phyloP scores from a whole-genome alignment of 2,329 filamentous ascomycete genomes.

The Cucurbitaria berberidis region DNA sequence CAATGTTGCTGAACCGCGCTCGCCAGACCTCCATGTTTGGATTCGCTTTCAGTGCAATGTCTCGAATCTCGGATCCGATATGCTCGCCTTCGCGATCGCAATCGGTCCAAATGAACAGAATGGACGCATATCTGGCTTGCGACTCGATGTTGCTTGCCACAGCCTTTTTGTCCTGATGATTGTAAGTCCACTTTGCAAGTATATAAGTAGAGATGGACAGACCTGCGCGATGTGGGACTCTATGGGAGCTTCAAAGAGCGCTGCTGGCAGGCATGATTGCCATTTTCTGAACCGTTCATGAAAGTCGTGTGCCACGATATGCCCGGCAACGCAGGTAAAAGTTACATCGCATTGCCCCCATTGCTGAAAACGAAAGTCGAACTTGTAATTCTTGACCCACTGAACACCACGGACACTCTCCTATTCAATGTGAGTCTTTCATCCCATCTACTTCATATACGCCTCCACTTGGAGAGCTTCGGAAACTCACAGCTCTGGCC shows the following conservation, averaged over 20 bases:
- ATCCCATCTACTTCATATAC: slow-evolving; percentile 49
- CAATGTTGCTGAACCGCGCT: slow-evolving; percentile 94
- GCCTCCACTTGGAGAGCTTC: neutral
- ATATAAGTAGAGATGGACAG: neutral
- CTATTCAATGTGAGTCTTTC: slow-evolving; percentile 53
- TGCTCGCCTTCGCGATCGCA: slow-evolving; percentile 97
- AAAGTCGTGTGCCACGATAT: slow-evolving; percentile 84
- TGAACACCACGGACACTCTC: slow-evolving; percentile 69
- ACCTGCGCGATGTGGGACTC: slow-evolving; percentile 64
- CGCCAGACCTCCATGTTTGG: slow-evolving; percentile 77
- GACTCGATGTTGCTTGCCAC: slow-evolving; percentile 85
- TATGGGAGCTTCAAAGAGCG: slow-evolving; percentile 82
- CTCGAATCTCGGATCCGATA: slow-evolving; percentile 88
- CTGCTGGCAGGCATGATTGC: slow-evolving; percentile 77
- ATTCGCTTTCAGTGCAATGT: slow-evolving; percentile 78
- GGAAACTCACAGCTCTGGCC: slow-evolving; percentile 65
- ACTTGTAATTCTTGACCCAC: slow-evolving; percentile 94
- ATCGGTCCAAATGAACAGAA: slow-evolving; percentile 97
- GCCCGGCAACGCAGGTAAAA: slow-evolving; percentile 93
- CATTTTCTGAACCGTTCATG: slow-evolving; percentile 75
- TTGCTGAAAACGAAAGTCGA: slow-evolving; percentile 83
- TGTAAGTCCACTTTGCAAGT: slow-evolving; percentile 15
- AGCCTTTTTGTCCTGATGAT: slow-evolving; percentile 71
- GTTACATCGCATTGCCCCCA: slow-evolving; percentile 86
- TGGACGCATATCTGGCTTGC: slow-evolving; percentile 74